Evolutionary conservation across 1,284 basidiomycete genomes (phyloP).

Genomic region (Meira nashicola): DNA sequence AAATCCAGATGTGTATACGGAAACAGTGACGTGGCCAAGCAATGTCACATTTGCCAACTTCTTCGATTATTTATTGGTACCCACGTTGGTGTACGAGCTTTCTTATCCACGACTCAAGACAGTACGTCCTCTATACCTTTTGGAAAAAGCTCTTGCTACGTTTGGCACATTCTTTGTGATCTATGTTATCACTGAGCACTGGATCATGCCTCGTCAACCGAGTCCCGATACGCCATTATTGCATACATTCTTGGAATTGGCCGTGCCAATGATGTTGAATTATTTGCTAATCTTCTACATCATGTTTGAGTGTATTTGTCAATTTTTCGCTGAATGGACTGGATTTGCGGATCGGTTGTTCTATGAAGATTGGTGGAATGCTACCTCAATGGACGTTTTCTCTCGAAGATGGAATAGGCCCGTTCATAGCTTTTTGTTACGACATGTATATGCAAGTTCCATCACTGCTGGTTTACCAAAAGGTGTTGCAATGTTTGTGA

Average conservation of each 20-base stretch:
- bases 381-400: constrained; percentile 92
- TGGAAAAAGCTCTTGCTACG: constrained; percentile 90
- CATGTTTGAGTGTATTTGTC: constrained; percentile 72
- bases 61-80: constrained; percentile 79
- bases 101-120: constrained; percentile 69
- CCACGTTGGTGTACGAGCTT: constrained; percentile 90
- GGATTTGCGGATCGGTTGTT: constrained; percentile 93
- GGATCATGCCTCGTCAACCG: constrained; percentile 64
- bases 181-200: constrained; percentile 76
- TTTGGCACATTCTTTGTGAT: constrained; percentile 92
- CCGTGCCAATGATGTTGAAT: constrained; percentile 81
- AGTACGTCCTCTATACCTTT: constrained; percentile 81
- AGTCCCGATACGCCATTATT: constrained; percentile 40
- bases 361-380: constrained; percentile 98
- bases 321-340: constrained; percentile 69
- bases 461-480: constrained; percentile 71
- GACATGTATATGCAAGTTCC: constrained; percentile 79
- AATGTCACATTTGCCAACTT: constrained; percentile 83
- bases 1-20: neutral
- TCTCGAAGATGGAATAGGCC: constrained; percentile 45
- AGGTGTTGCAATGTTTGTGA: constrained; percentile 77
- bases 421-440: constrained; percentile 9
- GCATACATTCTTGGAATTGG: constrained; percentile 69
- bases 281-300: constrained; percentile 54
- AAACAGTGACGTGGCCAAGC: constrained; percentile 66